These are phyloP conservation scores for Paecilomyces sp. DNA, from an alignment of 2,329 filamentous ascomycete genomes.

Conservation along the genomic window DNA sequence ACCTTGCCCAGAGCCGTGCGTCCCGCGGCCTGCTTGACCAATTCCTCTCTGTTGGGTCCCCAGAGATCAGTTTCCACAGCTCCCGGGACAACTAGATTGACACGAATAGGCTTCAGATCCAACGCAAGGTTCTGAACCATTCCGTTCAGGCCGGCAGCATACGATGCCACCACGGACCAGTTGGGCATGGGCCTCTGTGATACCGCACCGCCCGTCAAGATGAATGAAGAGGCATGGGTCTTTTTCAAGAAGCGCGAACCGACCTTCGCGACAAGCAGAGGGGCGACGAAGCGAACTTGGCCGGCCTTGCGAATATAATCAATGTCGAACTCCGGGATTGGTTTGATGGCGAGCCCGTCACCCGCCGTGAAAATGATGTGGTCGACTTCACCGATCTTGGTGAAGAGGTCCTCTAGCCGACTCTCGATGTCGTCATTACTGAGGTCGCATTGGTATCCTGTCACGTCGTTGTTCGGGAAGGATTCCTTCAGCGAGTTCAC, in stretches of 20 bases:
- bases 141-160: constrained; percentile 46
- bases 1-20: constrained; percentile 23
- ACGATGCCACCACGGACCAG: constrained; percentile 45
- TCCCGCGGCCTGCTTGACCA: constrained; percentile 11
- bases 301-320: constrained; percentile 36
- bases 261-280: constrained; percentile 48
- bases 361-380: constrained; percentile 55
- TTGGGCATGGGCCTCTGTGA: constrained; percentile 45
- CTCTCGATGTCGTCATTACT: constrained; percentile 39
- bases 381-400: constrained; percentile 34
- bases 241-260: constrained; percentile 37
- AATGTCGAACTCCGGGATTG: constrained; percentile 36
- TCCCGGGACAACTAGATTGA: constrained; percentile 57
- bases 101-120: constrained; percentile 56
- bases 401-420: constrained; percentile 42
- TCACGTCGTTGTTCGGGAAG: constrained; percentile 37
- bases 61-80: constrained; percentile 43
- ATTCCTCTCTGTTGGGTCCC: constrained; percentile 15
- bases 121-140: constrained; percentile 52
- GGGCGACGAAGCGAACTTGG: constrained; percentile 45
- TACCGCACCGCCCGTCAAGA: constrained; percentile 49
- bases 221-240: constrained; percentile 43
- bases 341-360: constrained; percentile 34
- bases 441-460: constrained; percentile 44
- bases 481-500: constrained; percentile 37